Base-by-base conservation (phyloP, 306 rosid genomes). In the Cucumis sativus region DNA sequence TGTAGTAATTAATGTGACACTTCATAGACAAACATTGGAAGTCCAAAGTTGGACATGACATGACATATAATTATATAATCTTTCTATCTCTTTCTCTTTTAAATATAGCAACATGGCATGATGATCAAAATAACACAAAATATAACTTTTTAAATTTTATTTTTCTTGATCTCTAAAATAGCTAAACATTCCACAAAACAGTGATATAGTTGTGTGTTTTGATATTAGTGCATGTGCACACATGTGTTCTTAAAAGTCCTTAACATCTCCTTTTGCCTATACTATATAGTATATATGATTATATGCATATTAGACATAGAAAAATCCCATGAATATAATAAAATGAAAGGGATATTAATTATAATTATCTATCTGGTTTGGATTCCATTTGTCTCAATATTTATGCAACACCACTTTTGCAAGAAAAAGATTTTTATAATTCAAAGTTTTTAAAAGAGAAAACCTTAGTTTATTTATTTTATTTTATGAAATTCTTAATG, bases 121-220 rank as follows among this genome's bases (percentile, higher is more conserved):
- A 58, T 58, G 0, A 58, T 20, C 41, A 28, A 28, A 14, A 64
- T 16, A 58, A 63, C 11, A 63, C 41, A 35, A 64, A 64, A 16
- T 16, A 4, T 0, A 13, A 47, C 16, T 47, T 47, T 45, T 45
- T 23, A 23, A 23, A 23, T 0, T 45, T 45, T 45, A 10, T 43
- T 43, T 11, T 45, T 10, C 4, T 45, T 4, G 5, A 16, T 66
- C 17, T 66, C 49, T 18, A 40, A 66, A 66, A 63, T n/a, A 66
- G 73, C 30, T 66, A 6, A 66, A 68, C 74, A 43, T 43, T 68
- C 74, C 11, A 68, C 23, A 69, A 40, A 69, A 69, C 74, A 67
- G 74, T 41, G 74, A 5, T 67, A 18, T 65, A 21, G 72, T 39
- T 66, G 33, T 67, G 73, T 33, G 25, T 39, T 40, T 43, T 14